These are phyloP conservation scores for Amanita molliuscula DNA, from an alignment of 768 basidiomycete genomes.

Conservation along the genomic window DNA sequence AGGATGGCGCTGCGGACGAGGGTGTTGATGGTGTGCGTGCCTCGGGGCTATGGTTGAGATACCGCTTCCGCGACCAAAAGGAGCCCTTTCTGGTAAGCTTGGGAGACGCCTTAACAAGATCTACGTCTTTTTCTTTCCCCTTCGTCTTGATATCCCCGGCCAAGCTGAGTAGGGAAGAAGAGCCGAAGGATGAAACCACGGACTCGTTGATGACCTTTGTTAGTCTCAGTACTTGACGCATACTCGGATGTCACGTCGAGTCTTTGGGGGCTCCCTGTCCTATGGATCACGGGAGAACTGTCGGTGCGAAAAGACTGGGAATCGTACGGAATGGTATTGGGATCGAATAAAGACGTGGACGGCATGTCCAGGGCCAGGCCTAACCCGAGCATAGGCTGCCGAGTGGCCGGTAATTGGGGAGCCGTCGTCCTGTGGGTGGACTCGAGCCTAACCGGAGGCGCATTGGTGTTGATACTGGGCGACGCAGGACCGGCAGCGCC, in stretches of 20 bases:
- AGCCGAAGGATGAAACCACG: slow-evolving; percentile 53
- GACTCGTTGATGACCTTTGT: slow-evolving; percentile 19
- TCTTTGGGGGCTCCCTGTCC: slow-evolving; percentile 44
- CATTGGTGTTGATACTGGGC: background rate
- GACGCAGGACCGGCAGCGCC: slow-evolving; percentile 1
- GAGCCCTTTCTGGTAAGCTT: slow-evolving; percentile 50
- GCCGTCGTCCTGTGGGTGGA: background rate
- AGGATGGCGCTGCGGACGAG: slow-evolving; percentile 18
- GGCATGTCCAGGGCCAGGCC: slow-evolving; percentile 48
- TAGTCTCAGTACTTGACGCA: slow-evolving; percentile 10
- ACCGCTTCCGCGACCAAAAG: slow-evolving; percentile 53
- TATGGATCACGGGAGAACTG: slow-evolving; percentile 24
- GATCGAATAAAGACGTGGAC: slow-evolving; percentile 33
- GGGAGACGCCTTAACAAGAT: slow-evolving; percentile 17
- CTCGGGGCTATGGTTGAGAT: slow-evolving; percentile 8
- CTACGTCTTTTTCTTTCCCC: slow-evolving; percentile 26
- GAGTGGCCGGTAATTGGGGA: slow-evolving; percentile 29
- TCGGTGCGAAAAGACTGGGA: slow-evolving; percentile 14
- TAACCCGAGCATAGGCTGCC: slow-evolving; percentile 48
- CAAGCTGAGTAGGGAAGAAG: slow-evolving; percentile 27
- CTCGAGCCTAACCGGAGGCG: background rate
- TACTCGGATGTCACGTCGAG: slow-evolving; percentile 14
- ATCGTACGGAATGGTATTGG: slow-evolving; percentile 38
- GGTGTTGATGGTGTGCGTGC: slow-evolving; percentile 16
- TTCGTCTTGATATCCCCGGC: slow-evolving; percentile 33